Evolutionary conservation across 2,329 filamentous ascomycete genomes (phyloP), one percentile per base, ranked within the genome.

Genomic region (Fusarium illudens): DNA sequence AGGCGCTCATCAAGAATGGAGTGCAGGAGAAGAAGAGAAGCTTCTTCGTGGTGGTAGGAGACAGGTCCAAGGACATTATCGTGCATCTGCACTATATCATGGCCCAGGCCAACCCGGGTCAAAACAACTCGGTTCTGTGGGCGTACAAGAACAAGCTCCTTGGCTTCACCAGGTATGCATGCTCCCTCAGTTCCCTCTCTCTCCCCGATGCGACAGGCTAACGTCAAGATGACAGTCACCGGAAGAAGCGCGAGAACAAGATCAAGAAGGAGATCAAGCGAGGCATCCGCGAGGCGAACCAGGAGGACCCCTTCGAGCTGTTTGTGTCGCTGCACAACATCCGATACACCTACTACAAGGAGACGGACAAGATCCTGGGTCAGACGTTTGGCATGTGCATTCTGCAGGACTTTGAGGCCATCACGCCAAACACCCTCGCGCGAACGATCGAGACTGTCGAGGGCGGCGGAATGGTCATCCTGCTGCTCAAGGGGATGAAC

Each of bases 331-430:
- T 97, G 60, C 92, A 98, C 83, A 94, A 97, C 80, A 97, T 99
- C 78, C 92, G 96, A 79, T 99, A 99, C 87, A 93, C 96, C 60
- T 99, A 97, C 86, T 99, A 99, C 85, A 99, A 99, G 82, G 96
- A 99, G 83, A 98, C 96, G 27, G 96, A 99, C 76, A 98, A 97
- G 85, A 97, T 99, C 76, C 82, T 98, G 59, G 96, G 96, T 78
- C 97, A 98, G 79, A 99, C 96, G 42, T 99, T 96, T 77, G 95
- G 95, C 77, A 97, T 97, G 93, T 97, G 94, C 79, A 97, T 99
- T 69, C 82, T 99, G 72, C 96, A 99, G 79, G 96, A 99, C 77
- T 99, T 99, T 75, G 96, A 99, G 80, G 96, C 94, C 37, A 88
- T 99, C 71, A 99, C 96, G 10, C 96, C 96, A n/a, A 99, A 99